Base-by-base conservation (phyloP, 306 rosid genomes). In the Trichosanthes cucumerina region DNA sequence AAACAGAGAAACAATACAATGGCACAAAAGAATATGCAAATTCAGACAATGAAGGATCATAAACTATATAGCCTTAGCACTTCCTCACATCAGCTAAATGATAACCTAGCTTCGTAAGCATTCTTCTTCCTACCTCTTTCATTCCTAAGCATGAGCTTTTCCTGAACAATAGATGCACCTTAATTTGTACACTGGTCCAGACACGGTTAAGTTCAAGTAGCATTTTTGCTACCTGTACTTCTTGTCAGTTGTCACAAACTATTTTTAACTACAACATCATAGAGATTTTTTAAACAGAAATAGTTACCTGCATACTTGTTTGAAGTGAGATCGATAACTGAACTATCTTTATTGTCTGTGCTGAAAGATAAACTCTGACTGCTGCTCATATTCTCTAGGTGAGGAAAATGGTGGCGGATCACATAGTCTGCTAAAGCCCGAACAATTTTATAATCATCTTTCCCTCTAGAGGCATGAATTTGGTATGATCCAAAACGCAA, bases 401-500 rank as follows among this genome's bases (percentile, higher is more conserved):
- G 99, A 82, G 93, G 97, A 88, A 92, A 96, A 86, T 96, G 97
- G 84, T 89, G 91, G 63, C 49, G 89, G 62, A 92, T 92, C 80
- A 91, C 91, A 80, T 96, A 96, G 89, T 96, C 98, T 50, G 99
- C 97, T 69, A 96, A 86, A 80, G 81, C 76, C 79, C 90, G 88
- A 79, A 96, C 97, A 84, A 96, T 82, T 33, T 80, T 87, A 66
- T 88, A 88, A 84, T 90, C 98, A 82, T 91, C 91, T 38, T 92
- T 84, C 72, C 89, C 93, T 87, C 99, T 88, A 78, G 87, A 86
- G 81, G 97, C 90, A 69, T 96, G 99, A 78, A 91, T 83, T 88
- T 96, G 99, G 85, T 83, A 91, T 57, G 99, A 96, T n/a, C 99
- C 99, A 82, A 96, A 96, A 26, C 99, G 97, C 76, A 96, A 79